Base-by-base conservation (phyloP, 805 yeast genomes). In the Candida coquimbonensis region DNA sequence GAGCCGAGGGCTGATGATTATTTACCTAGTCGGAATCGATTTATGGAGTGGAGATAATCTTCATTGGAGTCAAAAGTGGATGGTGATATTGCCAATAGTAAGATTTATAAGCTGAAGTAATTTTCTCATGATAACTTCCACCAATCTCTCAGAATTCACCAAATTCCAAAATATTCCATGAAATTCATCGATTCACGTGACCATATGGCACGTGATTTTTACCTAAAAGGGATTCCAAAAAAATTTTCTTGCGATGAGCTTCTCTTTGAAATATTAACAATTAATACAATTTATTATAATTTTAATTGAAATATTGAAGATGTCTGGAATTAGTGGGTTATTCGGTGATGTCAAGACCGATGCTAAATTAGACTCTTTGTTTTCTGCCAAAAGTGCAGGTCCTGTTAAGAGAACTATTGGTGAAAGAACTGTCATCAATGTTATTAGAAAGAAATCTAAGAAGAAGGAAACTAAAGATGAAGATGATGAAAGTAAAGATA, bases 331-430 rank as follows among this genome's bases (percentile, higher is more conserved):
- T 39, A 54, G 55, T 44, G 59, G 56, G 32, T 51, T 69, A 13
- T 69, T 69, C 51, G 60, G 59, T 17, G 56, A 55, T 26, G 51
- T 61, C 11, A 50, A 53, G 39, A 63, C 62, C 36, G 59, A 64
- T 21, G 68, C 65, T 25, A 53, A 66, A 9, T 50, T 55, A n/a
- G 60, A 65, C 12, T 57, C 58, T 27, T 52, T 65, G 29, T 63
- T 75, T 45, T 67, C 72, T 46, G 53, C 66, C 32, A 60, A 62
- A 39, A 61, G 70, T 12, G 54, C 73, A 26, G 78, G 77, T 19
- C 80, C 81, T 13, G 70, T 81, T n/a, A 64, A 69, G 51, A 63
- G 70, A 56, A 59, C 53, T 13, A 53, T 56, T 40, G 53, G 55
- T 11, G 49, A 54, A 45, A 61, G 74, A 57, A 68, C 72, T 17